These are phyloP conservation scores for Solanum ahanhuiri DNA, from an alignment of 257 asterid species.

Conservation along the genomic window DNA sequence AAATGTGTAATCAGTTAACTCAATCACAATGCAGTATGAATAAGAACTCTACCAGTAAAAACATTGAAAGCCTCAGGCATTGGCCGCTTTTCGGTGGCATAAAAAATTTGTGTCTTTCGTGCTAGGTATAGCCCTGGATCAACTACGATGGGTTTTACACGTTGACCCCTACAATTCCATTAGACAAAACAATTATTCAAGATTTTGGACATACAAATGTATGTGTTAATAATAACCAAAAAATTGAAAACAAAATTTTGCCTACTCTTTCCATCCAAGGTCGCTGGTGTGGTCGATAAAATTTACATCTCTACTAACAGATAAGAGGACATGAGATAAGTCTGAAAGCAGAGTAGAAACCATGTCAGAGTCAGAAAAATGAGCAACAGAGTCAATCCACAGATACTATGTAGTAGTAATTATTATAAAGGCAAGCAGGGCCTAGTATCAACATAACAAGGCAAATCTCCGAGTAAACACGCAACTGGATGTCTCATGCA, in stretches of 20 bases:
- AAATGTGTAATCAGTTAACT: not conserved
- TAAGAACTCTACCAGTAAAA: conserved; percentile 55
- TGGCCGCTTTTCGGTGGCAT: conserved; percentile 89
- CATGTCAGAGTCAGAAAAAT: conserved; percentile 1
- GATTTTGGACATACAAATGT: not conserved
- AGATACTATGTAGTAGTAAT: not conserved
- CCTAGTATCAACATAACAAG: not conserved
- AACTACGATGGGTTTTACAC: conserved; percentile 76
- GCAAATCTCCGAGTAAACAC: not conserved
- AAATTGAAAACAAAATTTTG: conserved; percentile 31
- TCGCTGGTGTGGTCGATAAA: conserved; percentile 92
- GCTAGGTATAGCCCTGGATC: conserved; percentile 92
- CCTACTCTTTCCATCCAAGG: conserved; percentile 99
- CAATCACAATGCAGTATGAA: not conserved
- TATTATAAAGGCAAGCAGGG: not conserved
- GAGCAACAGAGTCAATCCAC: not conserved
- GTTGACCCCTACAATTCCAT: conserved; percentile 55
- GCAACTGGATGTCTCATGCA: not conserved
- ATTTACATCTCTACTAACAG: conserved; percentile 78
- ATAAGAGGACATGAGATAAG: conserved; percentile 87
- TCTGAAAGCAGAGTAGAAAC: conserved; percentile 44
- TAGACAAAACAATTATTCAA: conserved; percentile 1
- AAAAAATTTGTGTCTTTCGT: conserved; percentile 75
- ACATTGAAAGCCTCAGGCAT: conserved; percentile 82
- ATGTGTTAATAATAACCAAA: not conserved